Evolutionary conservation across 148 eudicot genomes (phyloP), one percentile per base, ranked within the genome.

Genomic region (Amaranthus cruentus): DNA sequence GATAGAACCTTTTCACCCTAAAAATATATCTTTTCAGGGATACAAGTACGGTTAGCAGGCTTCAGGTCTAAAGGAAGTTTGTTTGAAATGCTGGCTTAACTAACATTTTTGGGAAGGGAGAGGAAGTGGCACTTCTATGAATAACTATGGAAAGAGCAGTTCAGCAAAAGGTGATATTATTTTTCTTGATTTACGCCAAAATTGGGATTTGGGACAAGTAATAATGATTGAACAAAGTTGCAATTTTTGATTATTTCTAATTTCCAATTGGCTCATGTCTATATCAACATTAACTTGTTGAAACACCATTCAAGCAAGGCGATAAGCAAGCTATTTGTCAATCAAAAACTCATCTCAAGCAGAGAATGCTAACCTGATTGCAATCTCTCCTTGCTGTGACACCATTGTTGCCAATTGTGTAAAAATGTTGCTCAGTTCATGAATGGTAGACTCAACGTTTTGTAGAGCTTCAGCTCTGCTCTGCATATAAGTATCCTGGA

Each of bases 401-500:
- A 90, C 96, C 89, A 90, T 85, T 42, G 87, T 90, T 42, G 96
- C 96, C 81, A 90, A 79, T 56, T 90, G 96, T 55, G 88, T 90
- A 75, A 90, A 90, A 67, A 90, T 90, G 76, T 67, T 85, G 73
- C 96, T 70, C 75, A 90, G 77, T 80, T 90, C 96, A 75, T 90
- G 96, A 79, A 90, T 90, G 68, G 96, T 90, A 66, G 96, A 90
- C 79, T 90, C 96, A 42, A 88, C 96, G 80, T 85, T 88, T 14
- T 90, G 96, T 67, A 90, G 89, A 57, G 96, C 96, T 76, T 88
- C 92, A 77, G 96, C 90, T 85, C 96, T 86, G 79, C 96, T 90
- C 77, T 90, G 88, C 96, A 90, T 90, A 75, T 86, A 90, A 72
- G 85, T 86, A 77, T 90, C 96, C 69, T 90, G 96, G 38, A 86